Evolutionary conservation across 2,329 filamentous ascomycete genomes (phyloP), one percentile per base, ranked within the genome.

Genomic region (Colletotrichum salicis): DNA sequence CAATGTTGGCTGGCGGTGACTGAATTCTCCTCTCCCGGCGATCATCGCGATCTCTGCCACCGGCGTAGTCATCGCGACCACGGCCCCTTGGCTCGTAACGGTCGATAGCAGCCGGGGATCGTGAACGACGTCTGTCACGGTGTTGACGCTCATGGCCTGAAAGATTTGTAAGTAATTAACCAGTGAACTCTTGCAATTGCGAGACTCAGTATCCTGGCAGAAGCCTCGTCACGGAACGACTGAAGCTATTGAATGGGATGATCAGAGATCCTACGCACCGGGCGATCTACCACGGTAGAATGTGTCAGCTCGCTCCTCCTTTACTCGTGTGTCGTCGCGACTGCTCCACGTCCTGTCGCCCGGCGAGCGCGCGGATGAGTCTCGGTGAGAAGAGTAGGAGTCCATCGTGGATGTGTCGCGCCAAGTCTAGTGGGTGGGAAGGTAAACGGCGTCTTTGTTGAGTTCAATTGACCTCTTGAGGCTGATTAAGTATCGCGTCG

Each of bases 11-110:
- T 35, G 92, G 84, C 73, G 91, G 85, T 11, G 91, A 87, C 79
- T 87, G 77, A 76, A 94, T 80, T 56, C 89, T 88, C 70, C 92
- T 90, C 6, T 73, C 71, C 13, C 73, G 66, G 66, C 86, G 84
- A 76, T 92, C 90, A 70, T 94, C 91, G 64, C 90, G 79, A 54
- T 87, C 85, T 71, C 88, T 83, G 62, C 82, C 76, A 54, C 80
- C 79, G 60, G 86, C 86, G 77, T 92, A 91, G 65, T 94, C 93
- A 74, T 95, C 93, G 76, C 93, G 88, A 27, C 82, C 82, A 31
- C 92, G 90, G 61, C 81, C 79, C 65, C 91, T 87, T 27, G 93
- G 93, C 77, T 95, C 93, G 78, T 96, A 96, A 68, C 93, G 88
- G 78, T 96, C 93, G 71, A 95, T 90, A 15, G 88, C 85, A 24